Conservation (phyloP, 352 stramenopile species). For the Phytophthora multivora region DNA sequence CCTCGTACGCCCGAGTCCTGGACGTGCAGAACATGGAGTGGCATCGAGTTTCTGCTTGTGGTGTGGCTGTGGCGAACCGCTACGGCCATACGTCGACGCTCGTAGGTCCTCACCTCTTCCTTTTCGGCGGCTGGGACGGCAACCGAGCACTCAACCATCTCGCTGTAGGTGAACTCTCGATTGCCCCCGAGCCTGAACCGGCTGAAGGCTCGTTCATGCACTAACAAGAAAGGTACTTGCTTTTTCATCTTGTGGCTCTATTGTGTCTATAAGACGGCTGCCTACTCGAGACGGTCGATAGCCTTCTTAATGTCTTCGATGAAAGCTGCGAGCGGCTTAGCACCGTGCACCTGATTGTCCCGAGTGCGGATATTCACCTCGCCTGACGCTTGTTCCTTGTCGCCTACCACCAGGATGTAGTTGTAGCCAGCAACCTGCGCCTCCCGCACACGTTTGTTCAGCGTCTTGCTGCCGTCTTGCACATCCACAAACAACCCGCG, state of each 20-base stretch:
- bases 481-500: slow-evolving; percentile 70
- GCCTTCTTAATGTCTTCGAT: slow-evolving; percentile 56
- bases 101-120: slow-evolving; percentile 69
- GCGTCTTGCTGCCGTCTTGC: slow-evolving; percentile 75
- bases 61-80: slow-evolving; percentile 58
- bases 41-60: slow-evolving; percentile 44
- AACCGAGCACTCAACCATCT: slow-evolving; percentile 82
- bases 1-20: slow-evolving; percentile 63
- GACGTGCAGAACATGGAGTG: slow-evolving; percentile 74
- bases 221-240: slow-evolving; percentile 13
- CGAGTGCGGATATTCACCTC: slow-evolving; percentile 82
- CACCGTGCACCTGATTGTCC: slow-evolving; percentile 82
- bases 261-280: slow-evolving; percentile 23
- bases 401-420: slow-evolving; percentile 86
- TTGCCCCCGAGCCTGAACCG: slow-evolving; percentile 13
- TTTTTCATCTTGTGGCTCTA: slow-evolving; percentile 29
- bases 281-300: slow-evolving; percentile 70
- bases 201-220: slow-evolving; percentile 9
- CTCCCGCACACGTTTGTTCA: slow-evolving; percentile 86
- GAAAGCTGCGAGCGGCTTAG: slow-evolving; percentile 60
- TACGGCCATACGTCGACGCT: slow-evolving; percentile 75
- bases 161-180: slow-evolving; percentile 62
- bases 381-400: slow-evolving; percentile 57
- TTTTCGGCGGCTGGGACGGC: slow-evolving; percentile 85
- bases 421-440: slow-evolving; percentile 84